Evolutionary conservation across 208 protist genomes (phyloP), one percentile per base, ranked within the genome.

Genomic region (Leptomonas seymouri): DNA sequence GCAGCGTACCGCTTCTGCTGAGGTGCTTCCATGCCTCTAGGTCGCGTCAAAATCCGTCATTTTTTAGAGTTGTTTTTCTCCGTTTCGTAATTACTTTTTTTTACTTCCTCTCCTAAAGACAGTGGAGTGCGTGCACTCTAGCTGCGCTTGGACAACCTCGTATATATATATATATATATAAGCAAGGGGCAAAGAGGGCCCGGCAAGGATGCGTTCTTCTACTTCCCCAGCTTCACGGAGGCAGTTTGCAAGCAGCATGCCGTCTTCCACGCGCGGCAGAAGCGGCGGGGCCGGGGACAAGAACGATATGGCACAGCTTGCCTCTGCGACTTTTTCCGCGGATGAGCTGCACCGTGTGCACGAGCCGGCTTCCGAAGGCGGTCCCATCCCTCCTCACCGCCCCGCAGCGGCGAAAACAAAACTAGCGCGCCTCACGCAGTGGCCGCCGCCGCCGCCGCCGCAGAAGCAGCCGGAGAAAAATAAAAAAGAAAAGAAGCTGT

Each of bases 221-320:
- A 42, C 31, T 39, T 57, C 46, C 2, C 61, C 61, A 18, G 36
- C 31, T 9, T 57, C 61, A 3, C 61, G 61, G 5, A 67, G 30
- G 23, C 61, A 67, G 15, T 25, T 67, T 3, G 61, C 61, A 5
- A 67, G 46, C 61, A 67, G 61, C 61, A 67, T 67, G 61, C 61
- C 61, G 0, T 11, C 61, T 49, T 67, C 61, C 23, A 56, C 34
- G 8, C 48, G 48, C 30, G 61, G 61, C 45, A 21, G 27, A 9
- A 67, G 34, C n/a, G 11, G 30, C 20, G 27, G 23, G 2, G 57
- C 27, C 1, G 46, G 11, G 8, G 61, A 28, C 34, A 42, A 7
- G 20, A 48, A 42, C 6, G 61, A 42, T 16, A 16, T 34, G 7
- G 31, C 45, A 3, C 30, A 3, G 0, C 46, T 57, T 25, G 46